phyloP scores from a whole-genome alignment of 2,329 filamentous ascomycete genomes.

The Elsinoe australis region DNA sequence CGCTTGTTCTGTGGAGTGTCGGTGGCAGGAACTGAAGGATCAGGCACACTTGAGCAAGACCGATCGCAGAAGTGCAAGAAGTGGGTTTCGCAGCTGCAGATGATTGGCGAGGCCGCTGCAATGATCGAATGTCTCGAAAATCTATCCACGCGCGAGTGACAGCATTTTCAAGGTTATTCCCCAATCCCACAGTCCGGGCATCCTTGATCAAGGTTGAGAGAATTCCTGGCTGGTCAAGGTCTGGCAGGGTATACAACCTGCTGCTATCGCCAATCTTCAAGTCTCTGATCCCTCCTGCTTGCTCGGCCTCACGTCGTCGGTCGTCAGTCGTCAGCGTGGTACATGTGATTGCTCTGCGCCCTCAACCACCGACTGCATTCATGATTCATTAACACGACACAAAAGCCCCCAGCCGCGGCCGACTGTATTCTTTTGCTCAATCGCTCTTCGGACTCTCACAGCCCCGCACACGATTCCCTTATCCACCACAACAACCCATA shows the following conservation, averaged over 20 bases:
- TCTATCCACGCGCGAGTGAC: constrained; percentile 3
- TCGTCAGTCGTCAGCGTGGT: constrained; percentile 9
- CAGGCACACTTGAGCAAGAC: background rate
- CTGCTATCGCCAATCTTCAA: constrained; percentile 3
- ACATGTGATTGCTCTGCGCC: too few relatives aligned
- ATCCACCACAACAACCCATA: constrained; percentile 1
- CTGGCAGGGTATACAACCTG: background rate
- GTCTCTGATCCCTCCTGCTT: too few relatives aligned
- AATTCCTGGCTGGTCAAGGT: too few relatives aligned
- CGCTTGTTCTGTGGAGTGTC: constrained; percentile 11
- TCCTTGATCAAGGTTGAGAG: constrained; percentile 6
- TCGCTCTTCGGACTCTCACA: background rate
- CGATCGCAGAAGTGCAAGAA: background rate
- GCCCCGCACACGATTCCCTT: background rate
- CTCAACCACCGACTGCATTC: background rate
- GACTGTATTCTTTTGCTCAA: background rate
- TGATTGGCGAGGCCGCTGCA: background rate
- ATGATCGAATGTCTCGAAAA: constrained; percentile 10
- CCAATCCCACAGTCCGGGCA: background rate
- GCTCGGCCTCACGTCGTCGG: constrained; percentile 4
- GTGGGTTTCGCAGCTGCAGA: too few relatives aligned
- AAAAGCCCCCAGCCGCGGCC: background rate
- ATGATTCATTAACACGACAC: constrained; percentile 14
- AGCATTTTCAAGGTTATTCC: constrained; percentile 10
- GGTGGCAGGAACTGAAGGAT: constrained; percentile 10